Percentiles rank a stretch among this genome's conserved stretches.
Conservation (phyloP, 192 early-diverging fungal genomes). For the Dissophora globulifera region DNA sequence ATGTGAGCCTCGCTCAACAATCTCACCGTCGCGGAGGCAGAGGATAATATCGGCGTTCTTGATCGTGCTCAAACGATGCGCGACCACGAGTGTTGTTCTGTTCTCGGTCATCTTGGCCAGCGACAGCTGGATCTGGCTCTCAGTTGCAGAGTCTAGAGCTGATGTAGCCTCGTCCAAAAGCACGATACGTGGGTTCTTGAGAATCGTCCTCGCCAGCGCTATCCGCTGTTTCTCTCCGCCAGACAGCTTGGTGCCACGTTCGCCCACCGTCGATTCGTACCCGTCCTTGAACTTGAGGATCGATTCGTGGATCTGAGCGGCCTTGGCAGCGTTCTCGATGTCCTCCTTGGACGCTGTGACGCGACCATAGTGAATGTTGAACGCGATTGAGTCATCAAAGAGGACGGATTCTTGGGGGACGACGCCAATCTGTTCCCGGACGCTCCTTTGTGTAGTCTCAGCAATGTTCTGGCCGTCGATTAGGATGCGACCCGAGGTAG, state of each 20-base stretch:
- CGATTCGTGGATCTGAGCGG: slow-evolving; percentile 79
- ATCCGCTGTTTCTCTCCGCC: slow-evolving; percentile 97
- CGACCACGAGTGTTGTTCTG: slow-evolving; percentile 88
- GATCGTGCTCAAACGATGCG: slow-evolving; percentile 86
- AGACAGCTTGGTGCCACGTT: slow-evolving; percentile 78
- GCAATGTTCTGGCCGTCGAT: slow-evolving; percentile 74
- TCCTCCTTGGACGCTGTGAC: slow-evolving; percentile 60
- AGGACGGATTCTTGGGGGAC: slow-evolving; percentile 67
- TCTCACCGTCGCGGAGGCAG: slow-evolving; percentile 77
- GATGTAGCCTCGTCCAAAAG: slow-evolving; percentile 90
- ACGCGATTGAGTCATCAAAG: slow-evolving; percentile 73
- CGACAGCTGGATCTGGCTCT: slow-evolving; percentile 83
- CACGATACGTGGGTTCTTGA: slow-evolving; percentile 87
- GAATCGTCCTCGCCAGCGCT: slow-evolving; percentile 89
- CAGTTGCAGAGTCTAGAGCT: slow-evolving; percentile 82
- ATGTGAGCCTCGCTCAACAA: slow-evolving; percentile 88
- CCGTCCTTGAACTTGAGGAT: slow-evolving; percentile 75
- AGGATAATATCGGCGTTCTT: slow-evolving; percentile 86
- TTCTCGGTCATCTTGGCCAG: slow-evolving; percentile 75
- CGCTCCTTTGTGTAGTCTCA: slow-evolving; percentile 59
- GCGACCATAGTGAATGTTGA: slow-evolving; percentile 75
- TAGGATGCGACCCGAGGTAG: slow-evolving; percentile 59
- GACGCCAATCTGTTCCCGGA: slow-evolving; percentile 68
- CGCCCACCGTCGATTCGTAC: slow-evolving; percentile 91
- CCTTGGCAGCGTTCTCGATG: slow-evolving; percentile 67